Base-by-base conservation (phyloP, 306 rosid genomes). In the Geum urbanum region DNA sequence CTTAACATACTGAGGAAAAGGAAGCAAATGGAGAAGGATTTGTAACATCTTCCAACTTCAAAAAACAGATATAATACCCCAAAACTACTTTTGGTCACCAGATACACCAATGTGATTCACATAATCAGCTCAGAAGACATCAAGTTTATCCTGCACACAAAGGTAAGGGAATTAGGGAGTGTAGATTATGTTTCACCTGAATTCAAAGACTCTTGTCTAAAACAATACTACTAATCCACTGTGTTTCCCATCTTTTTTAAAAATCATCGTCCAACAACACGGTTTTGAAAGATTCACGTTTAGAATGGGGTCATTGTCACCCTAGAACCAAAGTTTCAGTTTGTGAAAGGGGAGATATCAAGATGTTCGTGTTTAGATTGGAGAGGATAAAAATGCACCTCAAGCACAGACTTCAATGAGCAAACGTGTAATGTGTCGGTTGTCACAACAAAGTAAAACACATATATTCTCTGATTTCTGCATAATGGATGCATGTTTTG, bases 181-280 rank as follows among this genome's bases (percentile, higher is more conserved):
- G 69, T 12, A 15, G 50, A 67, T 24, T 65, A 78, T 75, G 70
- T 63, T 79, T 77, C 78, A 90, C 98, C 98, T 92, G 81, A 88
- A 77, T 78, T 92, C 96, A 76, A 92, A 82, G 76, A 61, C 86
- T 73, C 98, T 92, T 68, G 84, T 85, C 67, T 76, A 91, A 83
- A 88, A 88, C 47, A 92, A 84, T 63, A 88, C 76, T 76, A 78
- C 77, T 69, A 90, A 72, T 20, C 83, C 84, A 78, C 74, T 71
- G 50, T 86, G 87, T 72, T 82, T 85, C 74, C 82, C 91, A 59
- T 84, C 79, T 86, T 86, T 88, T 83, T 79, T 84, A 16, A 90
- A 76, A 56, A 69, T 79, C 56, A 88, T 71, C 54, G 96, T 86
- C 98, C 96, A 92, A 81, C 88, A 81, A 76, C 92, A 92, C 63